phyloP scores from a whole-genome alignment of 345 rosid genomes.

The Carallia pectinifolia region DNA sequence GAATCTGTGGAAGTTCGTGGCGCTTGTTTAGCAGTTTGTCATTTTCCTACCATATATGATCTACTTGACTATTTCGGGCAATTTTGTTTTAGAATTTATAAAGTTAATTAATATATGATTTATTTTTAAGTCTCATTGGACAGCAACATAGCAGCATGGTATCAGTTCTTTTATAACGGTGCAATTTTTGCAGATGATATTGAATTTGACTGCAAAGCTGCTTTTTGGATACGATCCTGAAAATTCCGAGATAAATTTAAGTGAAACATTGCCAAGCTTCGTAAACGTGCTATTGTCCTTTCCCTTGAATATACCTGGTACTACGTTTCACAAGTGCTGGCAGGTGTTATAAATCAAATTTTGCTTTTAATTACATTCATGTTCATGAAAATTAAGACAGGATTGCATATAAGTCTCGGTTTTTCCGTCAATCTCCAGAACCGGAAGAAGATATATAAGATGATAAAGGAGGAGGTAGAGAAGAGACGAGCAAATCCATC shows the following conservation, averaged over 20 bases:
- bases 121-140: background rate
- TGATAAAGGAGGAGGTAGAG: constrained; percentile 14
- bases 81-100: background rate
- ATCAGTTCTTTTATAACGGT: background rate
- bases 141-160: background rate
- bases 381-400: too few species aligned
- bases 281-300: constrained; percentile 29
- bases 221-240: constrained; percentile 22
- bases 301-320: constrained; percentile 32
- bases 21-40: constrained; percentile 6
- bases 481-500: constrained; percentile 5
- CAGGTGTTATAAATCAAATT: constrained; percentile 13
- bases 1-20: constrained; percentile 11
- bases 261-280: constrained; percentile 20
- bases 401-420: too few species aligned
- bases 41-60: background rate
- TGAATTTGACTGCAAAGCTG: constrained; percentile 23
- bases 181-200: constrained; percentile 19
- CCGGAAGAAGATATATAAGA: constrained; percentile 21
- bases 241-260: constrained; percentile 10
- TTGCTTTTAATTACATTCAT: background rate
- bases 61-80: too few species aligned
- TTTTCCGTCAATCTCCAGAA: constrained; percentile 1
- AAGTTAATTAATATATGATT: background rate
- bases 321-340: constrained; percentile 20